Base-by-base conservation (phyloP, 83 land plant species). In the Picea abies region DNA sequence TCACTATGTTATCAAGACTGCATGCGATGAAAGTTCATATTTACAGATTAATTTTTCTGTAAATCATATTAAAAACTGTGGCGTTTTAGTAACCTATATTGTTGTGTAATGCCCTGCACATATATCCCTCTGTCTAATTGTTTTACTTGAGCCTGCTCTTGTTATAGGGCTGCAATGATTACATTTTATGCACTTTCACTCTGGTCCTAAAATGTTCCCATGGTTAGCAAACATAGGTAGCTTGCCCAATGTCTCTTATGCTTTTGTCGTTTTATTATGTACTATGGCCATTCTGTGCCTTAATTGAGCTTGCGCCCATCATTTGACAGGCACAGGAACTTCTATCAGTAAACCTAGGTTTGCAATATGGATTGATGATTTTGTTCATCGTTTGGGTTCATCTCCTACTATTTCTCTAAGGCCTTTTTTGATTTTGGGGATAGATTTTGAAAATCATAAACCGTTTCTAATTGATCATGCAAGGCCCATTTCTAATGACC, bases 321-420 rank as follows among this genome's bases (percentile, higher is more conserved):
- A 11, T 72, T 32, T 72, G 76, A 41, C 23, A 44, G 56, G 19
- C 44, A 3, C 56, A 20, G 19, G 20, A 23, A 8, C 47, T 22
- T 19, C 44, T 19, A 72, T 15, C 56, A 41, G 44, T 20, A 71
- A 71, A 11, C 10, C 3, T 41, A 41, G 23, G 39, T n/a, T 16
- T 72, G 37, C 76, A 41, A 72, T 41, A 9, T 20, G 9, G 3
- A n/a, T 49, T 9, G 17, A 6, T 6, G 56, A 9, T 49, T 72
- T 72, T 17, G 44, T 72, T 72, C 56, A 44, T 72, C 44, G 52
- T 72, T 8, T 72, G 56, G 44, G 76, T 72, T 14, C 23, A 72
- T 39, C n/a, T 41, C 76, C 44, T 39, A 44, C 14, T 6, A 16
- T 44, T 72, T 72, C 56, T 72, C 76, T 72, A 19, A 72, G 10